Conservation (phyloP, 2,329 filamentous ascomycete species). For the Ceratocystis cubensis region DNA sequence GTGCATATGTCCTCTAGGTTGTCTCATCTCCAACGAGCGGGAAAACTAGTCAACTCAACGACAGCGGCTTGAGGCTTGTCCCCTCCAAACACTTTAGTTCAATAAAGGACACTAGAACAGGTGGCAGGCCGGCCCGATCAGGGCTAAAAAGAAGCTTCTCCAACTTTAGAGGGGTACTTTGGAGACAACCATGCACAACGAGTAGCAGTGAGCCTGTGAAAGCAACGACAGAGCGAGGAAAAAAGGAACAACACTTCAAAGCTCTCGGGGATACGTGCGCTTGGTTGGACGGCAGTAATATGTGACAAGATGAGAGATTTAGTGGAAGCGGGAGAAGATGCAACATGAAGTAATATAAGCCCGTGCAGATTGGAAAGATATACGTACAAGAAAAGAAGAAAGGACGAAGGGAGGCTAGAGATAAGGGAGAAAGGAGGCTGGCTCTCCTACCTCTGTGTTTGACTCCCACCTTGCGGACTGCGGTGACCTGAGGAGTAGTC, state of each 20-base stretch:
- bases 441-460: not conserved
- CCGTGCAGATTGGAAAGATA: not conserved
- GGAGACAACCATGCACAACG: not conserved
- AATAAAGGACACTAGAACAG: not conserved
- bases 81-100: not conserved
- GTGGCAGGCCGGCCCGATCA: constrained; percentile 2
- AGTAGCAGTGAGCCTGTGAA: not conserved
- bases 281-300: not conserved
- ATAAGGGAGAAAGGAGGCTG: not conserved
- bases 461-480: too few relatives aligned
- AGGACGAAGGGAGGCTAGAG: not conserved
- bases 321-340: not conserved
- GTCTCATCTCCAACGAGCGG: not conserved
- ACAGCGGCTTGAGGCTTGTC: not conserved
- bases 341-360: too few relatives aligned
- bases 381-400: not conserved
- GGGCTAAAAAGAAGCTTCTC: constrained; percentile 8
- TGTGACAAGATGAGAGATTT: constrained; percentile 7
- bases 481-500: not conserved
- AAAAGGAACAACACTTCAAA: not conserved
- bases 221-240: not conserved
- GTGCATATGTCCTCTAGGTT: not conserved
- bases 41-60: not conserved
- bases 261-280: not conserved
- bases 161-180: not conserved